Evolutionary conservation across 2,329 filamentous ascomycete species (phyloP).

Genomic region (Endoconidiophora laricicola): DNA sequence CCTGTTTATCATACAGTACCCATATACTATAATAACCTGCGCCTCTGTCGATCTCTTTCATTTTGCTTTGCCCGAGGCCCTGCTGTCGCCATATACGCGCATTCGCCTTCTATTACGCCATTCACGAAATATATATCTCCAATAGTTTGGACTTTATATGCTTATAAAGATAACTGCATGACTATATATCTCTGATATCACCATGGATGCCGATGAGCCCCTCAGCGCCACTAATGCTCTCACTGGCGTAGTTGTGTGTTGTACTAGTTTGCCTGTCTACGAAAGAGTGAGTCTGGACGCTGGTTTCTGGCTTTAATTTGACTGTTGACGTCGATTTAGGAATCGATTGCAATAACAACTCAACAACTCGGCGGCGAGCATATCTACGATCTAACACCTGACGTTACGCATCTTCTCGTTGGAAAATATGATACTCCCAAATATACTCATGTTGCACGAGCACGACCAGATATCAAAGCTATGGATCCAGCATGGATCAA

Average conservation of each 20-base stretch:
- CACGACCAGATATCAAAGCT: conserved; percentile 70
- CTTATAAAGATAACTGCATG: no score
- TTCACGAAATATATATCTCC: no score
- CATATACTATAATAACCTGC: no score
- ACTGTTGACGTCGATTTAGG: conserved; percentile 18
- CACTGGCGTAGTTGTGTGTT: conserved; percentile 63
- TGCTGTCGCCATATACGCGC: no score
- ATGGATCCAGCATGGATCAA: conserved; percentile 76
- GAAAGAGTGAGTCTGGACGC: conserved; percentile 43
- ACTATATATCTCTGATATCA: neutral
- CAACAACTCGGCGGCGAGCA: conserved; percentile 72
- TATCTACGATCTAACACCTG: conserved; percentile 84
- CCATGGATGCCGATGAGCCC: conserved; percentile 4
- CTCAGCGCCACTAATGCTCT: conserved; percentile 37
- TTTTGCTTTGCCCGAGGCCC: no score
- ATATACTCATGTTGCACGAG: conserved; percentile 85
- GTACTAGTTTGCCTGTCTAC: conserved; percentile 68
- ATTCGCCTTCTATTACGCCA: no score
- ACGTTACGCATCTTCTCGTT: conserved; percentile 87
- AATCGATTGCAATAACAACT: conserved; percentile 45
- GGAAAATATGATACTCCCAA: conserved; percentile 81
- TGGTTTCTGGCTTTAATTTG: neutral
- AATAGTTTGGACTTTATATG: no score
- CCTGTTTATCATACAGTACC: no score
- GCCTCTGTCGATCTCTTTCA: no score